Conservation (phyloP, 78 protist genomes). For the Dictyostelium firmibasis region DNA sequence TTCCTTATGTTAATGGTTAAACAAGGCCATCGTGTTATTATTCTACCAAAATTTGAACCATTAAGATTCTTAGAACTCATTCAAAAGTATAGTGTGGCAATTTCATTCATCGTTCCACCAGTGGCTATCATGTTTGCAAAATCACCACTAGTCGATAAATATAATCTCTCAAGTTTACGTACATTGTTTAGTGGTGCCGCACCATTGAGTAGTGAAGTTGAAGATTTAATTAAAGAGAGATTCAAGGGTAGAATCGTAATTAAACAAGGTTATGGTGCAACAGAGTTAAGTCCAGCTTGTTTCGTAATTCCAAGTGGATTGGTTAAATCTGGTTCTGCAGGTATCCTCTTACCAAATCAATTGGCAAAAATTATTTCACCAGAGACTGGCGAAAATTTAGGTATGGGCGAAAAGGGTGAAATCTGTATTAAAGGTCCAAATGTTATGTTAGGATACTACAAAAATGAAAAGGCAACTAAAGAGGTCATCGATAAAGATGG, state of each 20-base stretch:
- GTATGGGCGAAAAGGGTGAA: slow-evolving; percentile 37
- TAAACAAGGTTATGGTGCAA: slow-evolving; percentile 93
- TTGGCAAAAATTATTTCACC: slow-evolving; percentile 17
- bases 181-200: slow-evolving; percentile 90
- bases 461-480: slow-evolving; percentile 83
- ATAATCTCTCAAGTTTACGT: slow-evolving; percentile 67
- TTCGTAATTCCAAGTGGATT: slow-evolving; percentile 12
- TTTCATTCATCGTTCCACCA: slow-evolving; percentile 89
- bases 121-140: slow-evolving; percentile 89
- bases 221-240: not conserved
- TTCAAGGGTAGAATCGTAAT: not conserved
- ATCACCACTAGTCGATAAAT: slow-evolving; percentile 85
- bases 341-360: slow-evolving; percentile 63
- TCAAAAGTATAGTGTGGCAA: slow-evolving; percentile 19
- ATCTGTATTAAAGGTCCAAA: slow-evolving; percentile 86
- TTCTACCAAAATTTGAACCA: slow-evolving; percentile 84
- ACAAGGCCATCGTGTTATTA: not conserved
- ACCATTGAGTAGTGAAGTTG: slow-evolving; percentile 76
- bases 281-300: slow-evolving; percentile 87
- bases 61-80: slow-evolving; percentile 59
- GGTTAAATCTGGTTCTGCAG: slow-evolving; percentile 44
- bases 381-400: slow-evolving; percentile 29
- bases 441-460: slow-evolving; percentile 91
- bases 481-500: slow-evolving; percentile 81
- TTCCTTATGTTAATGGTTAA: slow-evolving; percentile 6